phyloP scores from a whole-genome alignment of 1,284 basidiomycete species.

The Naganishia sp. region DNA sequence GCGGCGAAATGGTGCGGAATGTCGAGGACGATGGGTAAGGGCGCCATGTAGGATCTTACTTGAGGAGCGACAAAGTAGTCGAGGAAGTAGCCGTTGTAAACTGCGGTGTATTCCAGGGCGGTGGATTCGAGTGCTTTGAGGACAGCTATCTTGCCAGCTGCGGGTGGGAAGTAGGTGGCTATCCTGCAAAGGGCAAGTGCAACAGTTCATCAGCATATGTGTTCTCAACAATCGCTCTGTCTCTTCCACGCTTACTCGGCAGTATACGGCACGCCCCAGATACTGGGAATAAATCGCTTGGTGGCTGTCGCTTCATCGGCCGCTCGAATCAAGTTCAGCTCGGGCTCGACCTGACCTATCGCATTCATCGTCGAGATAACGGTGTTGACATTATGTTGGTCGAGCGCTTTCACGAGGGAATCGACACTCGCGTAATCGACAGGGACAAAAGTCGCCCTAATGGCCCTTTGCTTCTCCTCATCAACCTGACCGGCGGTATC shows the following conservation, averaged over 20 bases:
- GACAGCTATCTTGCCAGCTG: neutral
- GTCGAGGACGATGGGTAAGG: constrained; percentile 1
- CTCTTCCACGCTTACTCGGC: neutral
- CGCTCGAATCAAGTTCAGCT: constrained; percentile 1
- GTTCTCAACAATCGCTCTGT: no score
- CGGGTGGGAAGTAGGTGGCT: neutral
- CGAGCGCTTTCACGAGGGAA: constrained; percentile 1
- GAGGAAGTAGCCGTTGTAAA: constrained; percentile 5
- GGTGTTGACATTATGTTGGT: neutral
- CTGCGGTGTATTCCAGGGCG: neutral
- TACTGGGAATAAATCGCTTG: constrained; percentile 1
- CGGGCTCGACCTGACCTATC: neutral
- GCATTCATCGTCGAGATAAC: constrained; percentile 12
- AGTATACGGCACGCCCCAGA: constrained; percentile 1
- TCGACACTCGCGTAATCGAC: constrained; percentile 3
- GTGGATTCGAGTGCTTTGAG: neutral
- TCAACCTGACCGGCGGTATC: neutral
- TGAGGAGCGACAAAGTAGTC: constrained; percentile 6
- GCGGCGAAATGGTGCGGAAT: neutral
- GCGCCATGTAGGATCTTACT: neutral
- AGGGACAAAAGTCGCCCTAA: neutral
- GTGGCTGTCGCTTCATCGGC: neutral
- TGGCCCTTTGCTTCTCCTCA: constrained; percentile 5
- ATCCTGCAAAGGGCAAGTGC: no score
- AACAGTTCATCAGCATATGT: no score